Percentiles rank a stretch among this genome's conserved stretches.
phyloP scores from a whole-genome alignment of 2,329 filamentous ascomycete genomes.

The Leptographium galeiforme region DNA sequence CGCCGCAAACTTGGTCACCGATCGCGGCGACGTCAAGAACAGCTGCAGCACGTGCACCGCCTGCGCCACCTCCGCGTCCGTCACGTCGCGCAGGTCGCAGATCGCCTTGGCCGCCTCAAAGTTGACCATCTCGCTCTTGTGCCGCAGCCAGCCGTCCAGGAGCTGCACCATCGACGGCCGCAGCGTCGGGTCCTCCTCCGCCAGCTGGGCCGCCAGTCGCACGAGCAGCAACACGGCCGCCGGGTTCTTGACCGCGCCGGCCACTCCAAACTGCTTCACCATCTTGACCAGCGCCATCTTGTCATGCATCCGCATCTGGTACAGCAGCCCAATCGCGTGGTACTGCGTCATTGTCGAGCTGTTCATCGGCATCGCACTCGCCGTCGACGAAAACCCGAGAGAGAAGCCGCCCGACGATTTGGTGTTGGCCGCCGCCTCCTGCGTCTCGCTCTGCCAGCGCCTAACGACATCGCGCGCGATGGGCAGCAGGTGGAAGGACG shows the following conservation, averaged over 20 bases:
- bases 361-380: slow-evolving; percentile 52
- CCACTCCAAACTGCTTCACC: slow-evolving; percentile 95
- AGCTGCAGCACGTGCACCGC: slow-evolving; percentile 91
- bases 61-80: slow-evolving; percentile 79
- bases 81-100: slow-evolving; percentile 85
- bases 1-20: slow-evolving; percentile 94
- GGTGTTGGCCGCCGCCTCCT: slow-evolving; percentile 81
- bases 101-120: slow-evolving; percentile 98
- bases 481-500: slow-evolving; percentile 92
- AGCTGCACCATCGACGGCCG: slow-evolving; percentile 95
- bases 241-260: slow-evolving; percentile 88
- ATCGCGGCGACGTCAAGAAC: slow-evolving; percentile 88
- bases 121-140: slow-evolving; percentile 99
- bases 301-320: slow-evolving; percentile 95
- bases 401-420: slow-evolving; percentile 87
- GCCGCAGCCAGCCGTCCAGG: slow-evolving; percentile 87
- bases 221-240: slow-evolving; percentile 88
- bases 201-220: slow-evolving; percentile 80
- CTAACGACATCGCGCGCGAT: slow-evolving; percentile 90
- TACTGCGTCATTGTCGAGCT: slow-evolving; percentile 98
- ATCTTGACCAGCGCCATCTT: slow-evolving; percentile 98
- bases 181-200: slow-evolving; percentile 80
- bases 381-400: slow-evolving; percentile 77
- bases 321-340: slow-evolving; percentile 91
- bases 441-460: slow-evolving; percentile 97